Evolutionary conservation across 2,329 filamentous ascomycete species (phyloP), one percentile per base, ranked within the genome.

Genomic region (Cercospora janseana): DNA sequence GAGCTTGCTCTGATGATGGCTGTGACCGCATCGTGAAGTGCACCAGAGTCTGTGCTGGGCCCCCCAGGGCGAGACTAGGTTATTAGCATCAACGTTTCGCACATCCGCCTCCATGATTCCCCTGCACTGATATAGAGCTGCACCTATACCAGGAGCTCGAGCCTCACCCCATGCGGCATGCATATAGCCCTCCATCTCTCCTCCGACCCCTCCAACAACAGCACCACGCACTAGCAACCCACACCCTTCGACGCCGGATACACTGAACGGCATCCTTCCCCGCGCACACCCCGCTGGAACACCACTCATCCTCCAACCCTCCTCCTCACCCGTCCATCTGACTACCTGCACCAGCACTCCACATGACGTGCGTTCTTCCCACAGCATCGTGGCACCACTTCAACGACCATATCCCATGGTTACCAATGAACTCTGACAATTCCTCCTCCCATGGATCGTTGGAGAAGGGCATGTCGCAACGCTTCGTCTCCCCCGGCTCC

Each of bases 361-460:
- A 58, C 51, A 66, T 66, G 63, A 65, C 63, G 56, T 66, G 63
- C 57, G 62, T 65, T 51, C 51, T 64, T 26, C 49, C 53, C 37
- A 59, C 60, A 32, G 57, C 60, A 50, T 49, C 60, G 41, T 66
- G 60, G 58, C 58, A 62, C 51, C 57, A 60, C 16, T 62, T 64
- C 58, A 58, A 54, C 53, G 55, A 60, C 49, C 48, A 55, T 51
- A 43, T 54, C 50, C 57, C 59, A 61, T 66, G 63, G 62, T 63
- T 60, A 51, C 52, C 62, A 49, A 66, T 65, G 63, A 62, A 61
- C 58, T 52, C 61, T 29, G 56, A 63, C 46, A 43, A 47, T 26
- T 45, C 54, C 38, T 50, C 59, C 24, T 53, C 55, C 20, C 49
- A 53, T 29, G 46, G 55, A 44, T 34, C 48, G 26, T 52, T 62